Evolutionary conservation across 257 asterid genomes (phyloP), one percentile per base, ranked within the genome.

Genomic region (Striga asiatica): DNA sequence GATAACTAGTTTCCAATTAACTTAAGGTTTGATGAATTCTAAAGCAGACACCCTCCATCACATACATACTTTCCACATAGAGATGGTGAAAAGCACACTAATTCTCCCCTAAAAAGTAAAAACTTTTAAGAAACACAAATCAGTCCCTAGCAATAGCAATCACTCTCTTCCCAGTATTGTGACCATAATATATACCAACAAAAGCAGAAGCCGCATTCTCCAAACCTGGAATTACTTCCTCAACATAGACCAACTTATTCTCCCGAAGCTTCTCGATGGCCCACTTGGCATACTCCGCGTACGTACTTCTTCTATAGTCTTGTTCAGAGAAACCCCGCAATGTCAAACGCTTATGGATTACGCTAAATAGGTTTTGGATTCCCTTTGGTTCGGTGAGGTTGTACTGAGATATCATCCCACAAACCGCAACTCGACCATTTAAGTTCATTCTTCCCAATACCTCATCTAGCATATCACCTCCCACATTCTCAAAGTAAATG

Each of bases 381-480:
- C 56, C 64, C 28, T 56, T 10, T 8, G 52, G 64, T 20, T 48
- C 21, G 20, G 1, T 23, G 23, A 65, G 12, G 20, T 54, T 56
- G 31, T 52, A 43, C 35, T 65, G 59, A 47, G 70, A 65, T 9
- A 47, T 51, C 70, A 56, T 56, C 18, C 70, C 70, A 5, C 45
- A 65, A 48, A 56, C 45, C 0, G 53, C 59, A 12, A 65, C 24
- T 8, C 64, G 43, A 1, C 70, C 70, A 25, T 62, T 37, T 21
- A 34, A 24, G 17, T 42, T 56, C 64, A 65, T 56, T 34, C 48
- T 53, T 0, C 32, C 24, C 47, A 56, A 29, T 2, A 51, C 70
- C 22, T 43, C 70, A 10, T 65, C 70, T 16, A 65, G 34, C 70
- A 65, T 65, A 19, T 43, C n/a, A 14, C 70, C 70, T 13, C 70